phyloP scores from a whole-genome alignment of 306 rosid genomes.

The Hylodesmum podocarpum region DNA sequence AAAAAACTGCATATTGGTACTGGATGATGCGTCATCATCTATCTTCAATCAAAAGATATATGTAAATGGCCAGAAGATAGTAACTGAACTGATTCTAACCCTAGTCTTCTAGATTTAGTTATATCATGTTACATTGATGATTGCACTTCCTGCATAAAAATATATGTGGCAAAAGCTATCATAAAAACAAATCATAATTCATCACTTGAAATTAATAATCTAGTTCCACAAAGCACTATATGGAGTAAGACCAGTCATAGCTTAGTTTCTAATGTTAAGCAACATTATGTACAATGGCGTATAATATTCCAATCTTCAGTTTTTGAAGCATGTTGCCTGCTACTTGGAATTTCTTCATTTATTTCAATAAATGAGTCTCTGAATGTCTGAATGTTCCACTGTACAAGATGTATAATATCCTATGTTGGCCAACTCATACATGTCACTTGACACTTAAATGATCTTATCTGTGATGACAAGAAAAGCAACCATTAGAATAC shows the following conservation, averaged over 20 bases:
- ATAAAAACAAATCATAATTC: background rate
- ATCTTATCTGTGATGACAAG: slow-evolving; percentile 35
- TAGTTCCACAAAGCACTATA: background rate
- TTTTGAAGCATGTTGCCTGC: background rate
- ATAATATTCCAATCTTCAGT: background rate
- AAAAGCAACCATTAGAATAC: slow-evolving; percentile 4
- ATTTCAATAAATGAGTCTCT: background rate
- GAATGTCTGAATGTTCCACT: background rate
- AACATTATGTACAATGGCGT: slow-evolving; percentile 19
- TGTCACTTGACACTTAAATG: background rate
- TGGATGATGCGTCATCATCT: too few relatives aligned
- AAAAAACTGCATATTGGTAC: too few relatives aligned
- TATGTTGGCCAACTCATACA: background rate
- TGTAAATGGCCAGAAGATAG: background rate
- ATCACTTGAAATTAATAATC: background rate
- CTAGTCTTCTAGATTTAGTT: background rate
- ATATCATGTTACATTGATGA: background rate
- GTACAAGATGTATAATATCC: background rate
- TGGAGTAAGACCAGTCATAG: background rate
- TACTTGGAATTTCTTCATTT: slow-evolving; percentile 7
- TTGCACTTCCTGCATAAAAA: background rate
- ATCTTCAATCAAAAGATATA: too few relatives aligned
- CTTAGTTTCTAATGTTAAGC: background rate
- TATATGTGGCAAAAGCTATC: background rate
- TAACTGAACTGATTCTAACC: background rate